Base-by-base conservation (phyloP, 805 yeast species). In the Nakazawaea siamensis region DNA sequence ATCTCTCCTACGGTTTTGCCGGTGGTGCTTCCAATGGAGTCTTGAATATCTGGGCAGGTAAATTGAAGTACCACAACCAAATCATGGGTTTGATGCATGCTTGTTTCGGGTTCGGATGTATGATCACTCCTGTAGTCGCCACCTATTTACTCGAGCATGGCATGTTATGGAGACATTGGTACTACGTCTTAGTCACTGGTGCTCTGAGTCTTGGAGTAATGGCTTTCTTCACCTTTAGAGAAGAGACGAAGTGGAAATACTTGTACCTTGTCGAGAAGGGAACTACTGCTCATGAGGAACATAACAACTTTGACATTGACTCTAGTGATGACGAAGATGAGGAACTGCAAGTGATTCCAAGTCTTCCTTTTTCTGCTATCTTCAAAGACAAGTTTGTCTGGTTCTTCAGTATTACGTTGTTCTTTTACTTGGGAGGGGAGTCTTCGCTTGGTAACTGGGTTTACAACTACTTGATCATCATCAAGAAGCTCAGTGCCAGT, bases 371-470 rank as follows among this genome's bases (percentile, higher is more conserved):
- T 0, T 17, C 31, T 18, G 44, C 40, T 4, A 43, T 47, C 17
- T 27, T 69, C 9, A 49, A 46, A 26, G 60, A 64, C 27, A 54
- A 47, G 30, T 48, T 57, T n/a, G 62, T 70, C 9, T 57, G 67
- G 56, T 51, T 57, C 30, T 62, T 67, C 39, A 50, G 76, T 2
- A n/a, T 55, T 6, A 49, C 64, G 24, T 50, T 73, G 32, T 71
- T 71, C 43, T 43, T 64, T 14, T 71, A 71, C 41, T 62, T 70
- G 24, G 77, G 79, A 4, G 68, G 66, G 14, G 78, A 72, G 47
- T 60, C 64, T n/a, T 62, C 74, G 5, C 61, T 70, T 43, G 78
- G 78, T 1, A 54, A 67, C 18, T 73, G 78, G 78, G 43, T 70
- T 34, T 61, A 69, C 44, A 66, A 73, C 27, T 73, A 60, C 39